A percentile compares a stretch with the other conserved stretches of the same genome.
phyloP scores from a whole-genome alignment of 768 basidiomycete species.

The Tulasnella sp. region DNA sequence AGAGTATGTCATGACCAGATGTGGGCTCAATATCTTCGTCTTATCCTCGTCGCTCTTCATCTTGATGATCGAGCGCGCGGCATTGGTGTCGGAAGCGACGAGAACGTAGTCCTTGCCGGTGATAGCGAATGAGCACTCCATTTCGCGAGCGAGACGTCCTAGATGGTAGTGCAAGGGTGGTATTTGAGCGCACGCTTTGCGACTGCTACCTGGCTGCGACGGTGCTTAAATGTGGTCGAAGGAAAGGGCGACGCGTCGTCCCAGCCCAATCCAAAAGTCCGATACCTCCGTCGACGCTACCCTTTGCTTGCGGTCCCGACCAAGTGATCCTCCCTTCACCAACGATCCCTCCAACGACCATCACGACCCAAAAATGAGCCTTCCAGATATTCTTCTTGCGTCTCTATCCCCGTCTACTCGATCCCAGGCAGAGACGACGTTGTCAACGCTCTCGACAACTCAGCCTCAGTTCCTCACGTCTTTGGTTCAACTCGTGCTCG shows the following conservation, averaged over 20 bases:
- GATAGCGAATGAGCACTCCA: constrained; percentile 88
- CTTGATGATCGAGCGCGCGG: constrained; percentile 87
- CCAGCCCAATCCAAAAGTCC: neutral
- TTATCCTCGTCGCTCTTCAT: constrained; percentile 98
- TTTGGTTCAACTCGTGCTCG: constrained; percentile 68
- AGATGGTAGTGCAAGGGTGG: neutral
- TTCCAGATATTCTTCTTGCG: constrained; percentile 57
- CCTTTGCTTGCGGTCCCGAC: neutral
- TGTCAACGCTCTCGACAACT: constrained; percentile 44
- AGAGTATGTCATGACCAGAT: constrained; percentile 88
- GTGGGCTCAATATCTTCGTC: constrained; percentile 81
- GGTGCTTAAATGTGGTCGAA: neutral
- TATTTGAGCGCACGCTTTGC: neutral
- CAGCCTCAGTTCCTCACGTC: constrained; percentile 71
- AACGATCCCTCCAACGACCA: neutral
- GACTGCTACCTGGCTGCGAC: neutral
- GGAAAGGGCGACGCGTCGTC: constrained; percentile 9
- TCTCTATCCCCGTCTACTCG: constrained; percentile 58
- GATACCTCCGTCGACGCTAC: constrained; percentile 2
- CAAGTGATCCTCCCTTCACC: neutral
- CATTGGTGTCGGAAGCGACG: constrained; percentile 81
- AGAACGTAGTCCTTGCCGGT: constrained; percentile 91
- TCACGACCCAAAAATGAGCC: constrained; percentile 4
- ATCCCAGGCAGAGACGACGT: constrained; percentile 71
- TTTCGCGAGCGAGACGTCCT: constrained; percentile 22